These are phyloP conservation scores for Chlorella sp. DNA, from an alignment of 139 green algal genomes.

Conservation along the genomic window DNA sequence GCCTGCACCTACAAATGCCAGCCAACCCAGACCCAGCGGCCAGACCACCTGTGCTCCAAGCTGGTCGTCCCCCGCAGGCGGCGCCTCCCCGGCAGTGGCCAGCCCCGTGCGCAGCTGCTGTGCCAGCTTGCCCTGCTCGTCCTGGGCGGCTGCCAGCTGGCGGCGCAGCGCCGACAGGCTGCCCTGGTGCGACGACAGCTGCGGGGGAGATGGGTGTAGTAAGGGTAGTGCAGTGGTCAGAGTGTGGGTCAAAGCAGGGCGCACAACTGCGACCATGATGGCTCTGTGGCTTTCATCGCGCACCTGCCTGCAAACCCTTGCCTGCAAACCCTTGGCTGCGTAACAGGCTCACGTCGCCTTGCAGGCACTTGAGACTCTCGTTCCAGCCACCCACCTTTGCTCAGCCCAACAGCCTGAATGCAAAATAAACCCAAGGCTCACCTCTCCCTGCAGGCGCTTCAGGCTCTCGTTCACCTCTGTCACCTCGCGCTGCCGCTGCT, in stretches of 20 bases:
- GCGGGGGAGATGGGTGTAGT: not conserved
- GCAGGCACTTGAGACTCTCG: not conserved
- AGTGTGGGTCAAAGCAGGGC: too few relatives aligned
- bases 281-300: too few relatives aligned
- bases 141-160: constrained; percentile 13
- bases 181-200: not conserved
- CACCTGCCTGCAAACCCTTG: too few relatives aligned
- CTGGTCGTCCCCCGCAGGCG: too few relatives aligned
- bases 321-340: too few relatives aligned
- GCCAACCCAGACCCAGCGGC: too few relatives aligned
- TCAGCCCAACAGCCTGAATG: not conserved
- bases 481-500: not conserved
- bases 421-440: not conserved
- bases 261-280: too few relatives aligned
- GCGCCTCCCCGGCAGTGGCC: not conserved
- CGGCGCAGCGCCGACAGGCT: not conserved
- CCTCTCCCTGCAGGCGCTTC: constrained; percentile 9
- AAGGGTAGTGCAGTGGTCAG: too few relatives aligned
- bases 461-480: not conserved
- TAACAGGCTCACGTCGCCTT: not conserved
- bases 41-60: too few relatives aligned
- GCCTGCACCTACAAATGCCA: too few relatives aligned
- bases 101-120: constrained; percentile 19
- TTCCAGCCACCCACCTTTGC: not conserved
- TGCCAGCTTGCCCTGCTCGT: constrained; percentile 18